These are phyloP conservation scores for Trichophyton mentagrophytes DNA, from an alignment of 2,329 filamentous ascomycete genomes.

Conservation along the genomic window DNA sequence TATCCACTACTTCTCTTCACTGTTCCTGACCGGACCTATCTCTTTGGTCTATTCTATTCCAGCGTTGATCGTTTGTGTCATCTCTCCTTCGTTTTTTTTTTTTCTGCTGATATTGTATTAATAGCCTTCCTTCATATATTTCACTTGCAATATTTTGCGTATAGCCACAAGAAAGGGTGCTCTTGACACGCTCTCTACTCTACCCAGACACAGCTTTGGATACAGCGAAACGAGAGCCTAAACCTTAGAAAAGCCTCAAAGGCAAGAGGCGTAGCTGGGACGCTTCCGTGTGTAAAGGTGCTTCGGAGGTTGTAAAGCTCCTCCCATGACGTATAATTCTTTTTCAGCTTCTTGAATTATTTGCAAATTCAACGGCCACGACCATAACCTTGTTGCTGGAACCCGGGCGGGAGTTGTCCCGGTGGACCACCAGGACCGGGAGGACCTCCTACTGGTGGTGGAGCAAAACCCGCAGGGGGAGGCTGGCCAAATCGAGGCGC, in stretches of 20 bases:
- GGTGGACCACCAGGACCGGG: conserved; percentile 16
- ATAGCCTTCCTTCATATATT: not conserved
- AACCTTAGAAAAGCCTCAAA: not conserved
- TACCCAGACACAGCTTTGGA: not conserved
- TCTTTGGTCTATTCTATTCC: not conserved
- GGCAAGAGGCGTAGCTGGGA: not conserved
- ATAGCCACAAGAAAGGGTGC: not conserved
- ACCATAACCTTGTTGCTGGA: conserved; percentile 30
- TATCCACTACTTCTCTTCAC: not conserved
- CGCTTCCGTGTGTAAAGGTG: not conserved
- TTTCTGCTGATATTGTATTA: not conserved
- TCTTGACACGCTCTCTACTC: not conserved
- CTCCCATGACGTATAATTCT: not conserved
- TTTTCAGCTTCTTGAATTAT: no score
- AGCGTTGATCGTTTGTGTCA: not conserved
- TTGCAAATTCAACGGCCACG: conserved; percentile 22
- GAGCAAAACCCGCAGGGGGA: conserved; percentile 38
- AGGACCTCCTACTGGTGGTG: conserved; percentile 18
- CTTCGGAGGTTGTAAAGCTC: not conserved
- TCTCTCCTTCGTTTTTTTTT: not conserved
- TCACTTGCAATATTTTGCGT: not conserved
- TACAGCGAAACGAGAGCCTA: not conserved
- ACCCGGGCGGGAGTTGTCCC: conserved; percentile 30
- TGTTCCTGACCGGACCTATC: not conserved
- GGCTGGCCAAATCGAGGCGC: conserved; percentile 27